Evolutionary conservation across 192 early-diverging fungal genomes (phyloP).

Genomic region (Coemansia sp.): DNA sequence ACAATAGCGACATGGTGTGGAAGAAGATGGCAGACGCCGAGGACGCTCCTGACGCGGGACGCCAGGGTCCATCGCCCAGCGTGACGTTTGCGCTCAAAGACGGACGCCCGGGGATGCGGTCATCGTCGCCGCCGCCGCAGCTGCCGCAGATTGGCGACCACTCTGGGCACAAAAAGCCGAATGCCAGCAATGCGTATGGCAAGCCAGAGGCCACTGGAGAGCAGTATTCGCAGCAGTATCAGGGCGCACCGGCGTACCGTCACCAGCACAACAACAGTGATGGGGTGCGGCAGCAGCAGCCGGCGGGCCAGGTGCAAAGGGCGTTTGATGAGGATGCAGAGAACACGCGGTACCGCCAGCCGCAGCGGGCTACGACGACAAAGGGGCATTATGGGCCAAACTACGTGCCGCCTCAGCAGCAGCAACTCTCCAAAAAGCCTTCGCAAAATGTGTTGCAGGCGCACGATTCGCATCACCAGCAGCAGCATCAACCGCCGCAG

Average conservation of each 20-base stretch:
- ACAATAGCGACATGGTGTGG: constrained; percentile 52
- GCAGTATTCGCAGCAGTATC: constrained; percentile 32
- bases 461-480: constrained; percentile 3
- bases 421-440: constrained; percentile 28
- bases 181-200: constrained; percentile 35
- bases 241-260: constrained; percentile 45
- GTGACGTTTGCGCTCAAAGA: constrained; percentile 55
- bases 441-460: constrained; percentile 13
- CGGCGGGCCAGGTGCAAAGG: constrained; percentile 34
- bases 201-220: constrained; percentile 21
- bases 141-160: constrained; percentile 49
- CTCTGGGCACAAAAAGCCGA: not conserved
- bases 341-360: constrained; percentile 49
- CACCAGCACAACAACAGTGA: constrained; percentile 41
- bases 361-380: constrained; percentile 31
- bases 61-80: constrained; percentile 41
- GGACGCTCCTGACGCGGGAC: constrained; percentile 36
- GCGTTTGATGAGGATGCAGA: constrained; percentile 47
- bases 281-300: constrained; percentile 42
- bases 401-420: constrained; percentile 21
- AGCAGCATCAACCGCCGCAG: constrained; percentile 24
- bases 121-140: constrained; percentile 39
- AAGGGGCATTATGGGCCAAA: constrained; percentile 37
- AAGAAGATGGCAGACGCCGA: constrained; percentile 48
- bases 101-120: constrained; percentile 42